A percentile compares a stretch with the other conserved stretches of the same genome.
These are phyloP conservation scores for Vigna nakashimae DNA, from an alignment of 306 rosid species.

Conservation along the genomic window DNA sequence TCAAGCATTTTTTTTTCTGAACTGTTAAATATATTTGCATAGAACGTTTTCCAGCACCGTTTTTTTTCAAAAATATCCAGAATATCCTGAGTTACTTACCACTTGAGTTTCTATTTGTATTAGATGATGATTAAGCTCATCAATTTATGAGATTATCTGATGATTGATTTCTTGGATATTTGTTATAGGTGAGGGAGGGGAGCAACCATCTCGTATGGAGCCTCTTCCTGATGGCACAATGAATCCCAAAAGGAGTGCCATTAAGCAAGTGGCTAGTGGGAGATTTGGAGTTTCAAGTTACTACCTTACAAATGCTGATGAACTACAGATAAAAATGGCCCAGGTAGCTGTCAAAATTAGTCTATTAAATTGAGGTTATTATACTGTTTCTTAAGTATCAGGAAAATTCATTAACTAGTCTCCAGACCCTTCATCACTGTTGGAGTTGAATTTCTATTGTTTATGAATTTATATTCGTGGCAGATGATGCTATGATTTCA, in stretches of 20 bases:
- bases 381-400: slow-evolving; percentile 10
- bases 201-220: slow-evolving; percentile 98
- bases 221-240: slow-evolving; percentile 89
- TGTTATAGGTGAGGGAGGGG: slow-evolving; percentile 96
- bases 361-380: slow-evolving; percentile 7
- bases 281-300: slow-evolving; percentile 99
- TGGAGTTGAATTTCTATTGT: slow-evolving; percentile 55
- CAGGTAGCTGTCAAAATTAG: slow-evolving; percentile 67
- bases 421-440: slow-evolving; percentile 45
- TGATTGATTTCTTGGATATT: slow-evolving; percentile 25
- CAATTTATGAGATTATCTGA: slow-evolving; percentile 28
- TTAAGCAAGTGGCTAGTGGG: slow-evolving; percentile 98
- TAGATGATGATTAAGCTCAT: slow-evolving; percentile 1
- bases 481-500: slow-evolving; percentile 67
- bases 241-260: slow-evolving; percentile 96
- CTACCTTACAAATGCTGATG: slow-evolving; percentile 96
- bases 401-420: slow-evolving; percentile 30
- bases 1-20: not conserved
- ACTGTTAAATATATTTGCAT: slow-evolving; percentile 1
- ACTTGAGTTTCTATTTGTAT: slow-evolving; percentile 4
- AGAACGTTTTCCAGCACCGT: not conserved
- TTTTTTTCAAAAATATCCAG: slow-evolving; percentile 16
- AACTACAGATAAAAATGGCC: slow-evolving; percentile 99
- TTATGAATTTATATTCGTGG: slow-evolving; percentile 61
- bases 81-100: not conserved